Evolutionary conservation across 352 stramenopile species (phyloP).

Genomic region (Phytophthora palmivora): DNA sequence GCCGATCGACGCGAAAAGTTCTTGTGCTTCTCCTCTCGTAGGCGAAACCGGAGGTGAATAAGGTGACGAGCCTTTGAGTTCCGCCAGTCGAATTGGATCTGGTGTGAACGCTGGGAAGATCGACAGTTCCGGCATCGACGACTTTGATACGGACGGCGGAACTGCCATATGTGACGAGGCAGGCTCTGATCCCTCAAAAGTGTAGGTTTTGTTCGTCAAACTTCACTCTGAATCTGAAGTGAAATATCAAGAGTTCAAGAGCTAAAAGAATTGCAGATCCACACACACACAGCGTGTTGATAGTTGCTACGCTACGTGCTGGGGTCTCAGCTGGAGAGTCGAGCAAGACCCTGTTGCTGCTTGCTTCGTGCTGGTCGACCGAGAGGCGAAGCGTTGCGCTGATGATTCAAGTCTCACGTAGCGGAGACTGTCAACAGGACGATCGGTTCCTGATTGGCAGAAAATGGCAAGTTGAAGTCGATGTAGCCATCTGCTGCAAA

Average conservation of each 20-base stretch:
- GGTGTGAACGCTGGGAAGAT: constrained; percentile 38
- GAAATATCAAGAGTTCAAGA: constrained; percentile 1
- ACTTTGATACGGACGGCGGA: background rate
- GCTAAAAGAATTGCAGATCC: background rate
- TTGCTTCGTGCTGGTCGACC: background rate
- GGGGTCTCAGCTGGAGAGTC: background rate
- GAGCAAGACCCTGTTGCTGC: background rate
- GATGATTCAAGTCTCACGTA: constrained; percentile 26
- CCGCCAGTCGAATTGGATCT: constrained; percentile 19
- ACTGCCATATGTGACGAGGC: constrained; percentile 12
- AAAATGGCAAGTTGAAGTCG: constrained; percentile 10
- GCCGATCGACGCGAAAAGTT: constrained; percentile 37
- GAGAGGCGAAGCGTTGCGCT: constrained; percentile 9
- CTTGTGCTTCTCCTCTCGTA: constrained; percentile 14
- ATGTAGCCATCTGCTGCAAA: constrained; percentile 8
- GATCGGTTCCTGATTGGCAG: constrained; percentile 12
- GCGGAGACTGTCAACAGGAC: constrained; percentile 8
- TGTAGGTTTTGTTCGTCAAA: background rate
- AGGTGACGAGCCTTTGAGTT: constrained; percentile 19
- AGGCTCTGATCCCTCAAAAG: constrained; percentile 1
- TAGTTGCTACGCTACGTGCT: background rate
- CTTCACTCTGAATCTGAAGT: constrained; percentile 23
- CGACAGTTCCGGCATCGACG: constrained; percentile 18
- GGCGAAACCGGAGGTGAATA: constrained; percentile 26
- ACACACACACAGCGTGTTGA: constrained; percentile 9